These are phyloP conservation scores for Cystoderma amianthinum DNA, from an alignment of 768 basidiomycete species.

Conservation along the genomic window DNA sequence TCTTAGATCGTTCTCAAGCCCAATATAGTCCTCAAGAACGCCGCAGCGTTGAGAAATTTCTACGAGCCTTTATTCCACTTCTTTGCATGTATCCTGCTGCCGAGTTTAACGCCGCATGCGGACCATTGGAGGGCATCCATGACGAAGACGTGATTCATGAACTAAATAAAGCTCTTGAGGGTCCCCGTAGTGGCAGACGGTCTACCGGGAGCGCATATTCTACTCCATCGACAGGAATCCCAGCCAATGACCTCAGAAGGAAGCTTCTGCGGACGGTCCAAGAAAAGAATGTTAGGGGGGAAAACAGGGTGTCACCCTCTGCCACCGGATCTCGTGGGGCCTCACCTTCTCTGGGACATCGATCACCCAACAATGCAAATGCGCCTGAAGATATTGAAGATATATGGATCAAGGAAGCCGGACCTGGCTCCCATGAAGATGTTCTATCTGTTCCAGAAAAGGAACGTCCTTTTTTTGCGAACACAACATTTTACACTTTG, in stretches of 20 bases:
- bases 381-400: slow-evolving; percentile 31
- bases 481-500: slow-evolving; percentile 89
- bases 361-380: slow-evolving; percentile 18
- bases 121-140: slow-evolving; percentile 43
- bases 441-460: slow-evolving; percentile 17
- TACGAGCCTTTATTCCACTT: slow-evolving; percentile 77
- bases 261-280: slow-evolving; percentile 73
- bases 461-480: slow-evolving; percentile 73
- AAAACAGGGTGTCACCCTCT: slow-evolving; percentile 18
- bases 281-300: slow-evolving; percentile 37
- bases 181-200: slow-evolving; percentile 36
- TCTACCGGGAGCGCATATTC: slow-evolving; percentile 35
- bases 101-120: slow-evolving; percentile 61
- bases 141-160: slow-evolving; percentile 31
- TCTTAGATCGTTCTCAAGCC: slow-evolving; percentile 80
- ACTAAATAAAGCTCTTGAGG: slow-evolving; percentile 20
- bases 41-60: slow-evolving; percentile 76
- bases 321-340: slow-evolving; percentile 33
- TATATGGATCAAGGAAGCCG: slow-evolving; percentile 56
- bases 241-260: slow-evolving; percentile 67
- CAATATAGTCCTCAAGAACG: slow-evolving; percentile 74
- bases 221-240: slow-evolving; percentile 36
- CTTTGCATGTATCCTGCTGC: slow-evolving; percentile 66
- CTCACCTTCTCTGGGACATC: slow-evolving; percentile 28
- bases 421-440: slow-evolving; percentile 17